Conservation (phyloP, 176 grass and related monocot genomes). For the Aegilops longissima region DNA sequence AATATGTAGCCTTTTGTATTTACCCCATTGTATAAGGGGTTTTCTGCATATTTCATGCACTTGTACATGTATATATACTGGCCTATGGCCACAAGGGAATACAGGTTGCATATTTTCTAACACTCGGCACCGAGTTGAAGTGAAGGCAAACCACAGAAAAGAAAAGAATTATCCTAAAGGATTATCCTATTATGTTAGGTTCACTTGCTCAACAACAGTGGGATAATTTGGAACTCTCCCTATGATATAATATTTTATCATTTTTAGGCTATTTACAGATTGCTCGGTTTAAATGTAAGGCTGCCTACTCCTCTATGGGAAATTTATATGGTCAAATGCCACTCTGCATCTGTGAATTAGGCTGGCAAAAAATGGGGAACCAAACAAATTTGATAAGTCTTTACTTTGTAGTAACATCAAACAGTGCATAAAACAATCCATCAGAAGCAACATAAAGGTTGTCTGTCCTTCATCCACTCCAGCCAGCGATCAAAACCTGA, state of each 20-base stretch:
- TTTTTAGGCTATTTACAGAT: conserved; percentile 9
- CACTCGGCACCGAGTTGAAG: background rate
- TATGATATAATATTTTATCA: background rate
- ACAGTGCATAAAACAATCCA: conserved; percentile 15
- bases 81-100: no score
- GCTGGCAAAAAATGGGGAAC: background rate
- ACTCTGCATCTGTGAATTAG: background rate
- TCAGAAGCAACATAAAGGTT: background rate
- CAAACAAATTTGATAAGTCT: conserved; percentile 1
- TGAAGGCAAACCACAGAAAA: conserved; percentile 5
- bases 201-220: background rate
- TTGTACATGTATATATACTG: no score
- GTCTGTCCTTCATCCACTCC: background rate
- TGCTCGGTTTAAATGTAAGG: background rate
- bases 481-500: background rate
- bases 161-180: background rate
- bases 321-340: background rate
- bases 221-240: background rate
- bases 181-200: background rate
- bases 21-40: no score
- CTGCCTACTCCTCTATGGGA: background rate
- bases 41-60: no score
- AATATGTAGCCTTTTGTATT: no score
- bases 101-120: no score
- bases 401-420: background rate